Conservation (phyloP, 2,329 filamentous ascomycete genomes). For the Cladosporium sp. region DNA sequence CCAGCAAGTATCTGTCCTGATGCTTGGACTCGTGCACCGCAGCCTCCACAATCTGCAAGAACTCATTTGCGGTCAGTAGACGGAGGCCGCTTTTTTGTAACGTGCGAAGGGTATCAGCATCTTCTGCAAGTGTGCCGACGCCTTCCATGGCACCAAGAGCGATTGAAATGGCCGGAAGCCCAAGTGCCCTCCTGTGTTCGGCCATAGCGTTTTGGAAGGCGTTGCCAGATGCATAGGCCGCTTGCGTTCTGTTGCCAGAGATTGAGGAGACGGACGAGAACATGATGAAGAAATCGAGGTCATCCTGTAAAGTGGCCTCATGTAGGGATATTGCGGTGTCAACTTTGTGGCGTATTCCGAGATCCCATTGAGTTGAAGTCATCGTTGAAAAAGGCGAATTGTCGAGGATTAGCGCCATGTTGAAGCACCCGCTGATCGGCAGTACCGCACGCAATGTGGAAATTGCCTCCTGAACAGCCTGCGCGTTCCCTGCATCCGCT, state of each 20-base stretch:
- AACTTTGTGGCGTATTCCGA: no score
- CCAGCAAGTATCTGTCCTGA: background rate
- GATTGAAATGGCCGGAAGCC: conserved; percentile 22
- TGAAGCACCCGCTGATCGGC: no score
- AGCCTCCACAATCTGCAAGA: no score
- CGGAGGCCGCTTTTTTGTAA: background rate
- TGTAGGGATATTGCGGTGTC: no score
- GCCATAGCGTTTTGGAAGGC: conserved; percentile 24
- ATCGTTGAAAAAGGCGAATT: no score
- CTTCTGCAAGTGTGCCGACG: background rate
- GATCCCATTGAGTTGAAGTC: no score
- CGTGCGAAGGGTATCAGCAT: background rate
- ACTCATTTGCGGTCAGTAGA: no score
- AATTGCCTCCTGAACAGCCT: no score
- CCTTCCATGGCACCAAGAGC: conserved; percentile 22
- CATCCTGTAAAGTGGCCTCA: conserved; percentile 10
- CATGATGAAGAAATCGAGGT: conserved; percentile 29
- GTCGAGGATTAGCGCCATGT: no score
- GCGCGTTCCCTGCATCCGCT: no score
- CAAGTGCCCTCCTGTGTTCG: conserved; percentile 20
- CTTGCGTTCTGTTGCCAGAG: conserved; percentile 20
- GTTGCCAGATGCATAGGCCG: conserved; percentile 21
- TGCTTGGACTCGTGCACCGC: background rate
- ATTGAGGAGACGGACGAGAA: conserved; percentile 21
- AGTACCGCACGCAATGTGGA: no score